Conservation (phyloP, 768 basidiomycete genomes). For the Sarcomyxa edulis region DNA sequence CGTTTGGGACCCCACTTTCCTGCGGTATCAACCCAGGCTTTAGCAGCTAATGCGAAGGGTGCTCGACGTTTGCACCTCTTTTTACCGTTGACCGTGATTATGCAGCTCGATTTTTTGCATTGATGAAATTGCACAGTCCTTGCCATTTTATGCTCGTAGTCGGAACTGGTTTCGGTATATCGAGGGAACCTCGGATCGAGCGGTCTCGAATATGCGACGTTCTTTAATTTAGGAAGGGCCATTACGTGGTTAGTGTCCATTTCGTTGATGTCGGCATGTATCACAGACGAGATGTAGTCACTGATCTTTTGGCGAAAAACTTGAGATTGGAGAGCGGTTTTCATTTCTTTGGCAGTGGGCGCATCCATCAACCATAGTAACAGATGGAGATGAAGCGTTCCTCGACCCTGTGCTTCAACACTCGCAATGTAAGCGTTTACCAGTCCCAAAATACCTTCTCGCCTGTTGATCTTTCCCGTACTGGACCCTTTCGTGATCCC, state of each 20-base stretch:
- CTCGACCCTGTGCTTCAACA: slow-evolving; percentile 22
- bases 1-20: slow-evolving; percentile 25
- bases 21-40: slow-evolving; percentile 17
- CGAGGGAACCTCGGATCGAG: slow-evolving; percentile 18
- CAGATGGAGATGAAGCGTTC: slow-evolving; percentile 22
- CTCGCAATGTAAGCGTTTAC: slow-evolving; percentile 19
- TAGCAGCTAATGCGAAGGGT: slow-evolving; percentile 16
- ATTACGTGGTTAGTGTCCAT: slow-evolving; percentile 9
- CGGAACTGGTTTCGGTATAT: slow-evolving; percentile 6
- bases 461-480: slow-evolving; percentile 9
- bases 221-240: slow-evolving; percentile 10
- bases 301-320: slow-evolving; percentile 21
- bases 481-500: slow-evolving; percentile 16
- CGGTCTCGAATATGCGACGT: slow-evolving; percentile 29
- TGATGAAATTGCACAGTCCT: slow-evolving; percentile 26
- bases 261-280: slow-evolving; percentile 24
- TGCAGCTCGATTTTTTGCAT: slow-evolving; percentile 20
- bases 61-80: slow-evolving; percentile 28
- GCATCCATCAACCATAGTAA: slow-evolving; percentile 19
- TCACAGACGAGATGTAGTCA: slow-evolving; percentile 22
- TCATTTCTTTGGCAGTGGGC: slow-evolving; percentile 10
- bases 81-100: slow-evolving; percentile 8
- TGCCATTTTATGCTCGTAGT: slow-evolving; percentile 17
- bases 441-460: slow-evolving; percentile 9
- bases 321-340: slow-evolving; percentile 12